A percentile compares a stretch with the other conserved stretches of the same genome.
phyloP scores from a whole-genome alignment of 1,139 yeast genomes.

The Suhomyces yuchorum region DNA sequence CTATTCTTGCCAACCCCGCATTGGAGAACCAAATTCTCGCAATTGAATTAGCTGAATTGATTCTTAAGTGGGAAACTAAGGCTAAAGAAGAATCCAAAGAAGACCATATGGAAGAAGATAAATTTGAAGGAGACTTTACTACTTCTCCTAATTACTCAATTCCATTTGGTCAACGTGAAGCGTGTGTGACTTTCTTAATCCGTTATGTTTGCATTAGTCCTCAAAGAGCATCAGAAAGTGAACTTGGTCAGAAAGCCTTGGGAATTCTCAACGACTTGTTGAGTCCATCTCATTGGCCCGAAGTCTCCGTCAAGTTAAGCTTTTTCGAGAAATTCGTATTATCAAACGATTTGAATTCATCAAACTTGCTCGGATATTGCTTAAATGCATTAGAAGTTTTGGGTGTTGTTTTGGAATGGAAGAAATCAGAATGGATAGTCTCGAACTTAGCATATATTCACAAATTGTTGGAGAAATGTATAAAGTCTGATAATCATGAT shows the following conservation, averaged over 20 bases:
- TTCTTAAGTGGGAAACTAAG: constrained; percentile 80
- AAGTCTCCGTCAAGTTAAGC: constrained; percentile 77
- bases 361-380: constrained; percentile 68
- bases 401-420: constrained; percentile 81
- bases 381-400: constrained; percentile 90
- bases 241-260: constrained; percentile 78
- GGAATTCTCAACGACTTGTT: constrained; percentile 72
- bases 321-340: constrained; percentile 86
- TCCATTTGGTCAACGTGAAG: constrained; percentile 82
- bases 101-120: constrained; percentile 17
- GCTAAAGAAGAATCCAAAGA: constrained; percentile 32
- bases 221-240: constrained; percentile 81
- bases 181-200: constrained; percentile 87
- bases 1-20: constrained; percentile 78
- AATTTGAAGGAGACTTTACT: constrained; percentile 32
- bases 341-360: constrained; percentile 71
- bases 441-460: constrained; percentile 69
- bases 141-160: constrained; percentile 54
- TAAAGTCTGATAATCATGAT: constrained; percentile 82
- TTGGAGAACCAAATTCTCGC: constrained; percentile 83
- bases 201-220: constrained; percentile 87
- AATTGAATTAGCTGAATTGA: constrained; percentile 83
- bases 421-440: constrained; percentile 73
- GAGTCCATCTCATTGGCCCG: constrained; percentile 79
- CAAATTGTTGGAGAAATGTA: constrained; percentile 75